phyloP scores from a whole-genome alignment of 73 alveolate species.

The Paramecium biaurelia region DNA sequence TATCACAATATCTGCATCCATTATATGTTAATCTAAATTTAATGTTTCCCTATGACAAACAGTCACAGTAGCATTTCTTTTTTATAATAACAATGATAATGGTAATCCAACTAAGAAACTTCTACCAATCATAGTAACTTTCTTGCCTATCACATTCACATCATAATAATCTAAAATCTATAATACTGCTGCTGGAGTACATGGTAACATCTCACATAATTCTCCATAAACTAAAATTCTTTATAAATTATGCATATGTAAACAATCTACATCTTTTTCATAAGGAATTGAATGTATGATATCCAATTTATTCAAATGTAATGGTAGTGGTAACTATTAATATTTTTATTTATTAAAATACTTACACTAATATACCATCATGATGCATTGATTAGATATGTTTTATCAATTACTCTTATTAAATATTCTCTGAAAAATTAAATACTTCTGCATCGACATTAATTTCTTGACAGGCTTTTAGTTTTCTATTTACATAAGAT shows the following conservation, averaged over 20 bases:
- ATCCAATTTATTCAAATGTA: constrained; percentile 64
- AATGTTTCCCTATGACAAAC: constrained; percentile 48
- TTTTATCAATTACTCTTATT: neutral
- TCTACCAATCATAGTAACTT: constrained; percentile 68
- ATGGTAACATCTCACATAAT: constrained; percentile 50
- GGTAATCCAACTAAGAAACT: constrained; percentile 81
- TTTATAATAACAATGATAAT: constrained; percentile 62
- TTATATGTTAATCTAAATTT: constrained; percentile 48
- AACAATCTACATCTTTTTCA: constrained; percentile 81
- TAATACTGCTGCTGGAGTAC: constrained; percentile 63
- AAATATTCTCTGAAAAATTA: neutral
- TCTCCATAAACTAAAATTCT: constrained; percentile 21
- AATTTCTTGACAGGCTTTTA: constrained; percentile 22
- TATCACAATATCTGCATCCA: constrained; percentile 80
- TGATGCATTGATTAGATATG: neutral
- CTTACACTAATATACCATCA: constrained; percentile 53
- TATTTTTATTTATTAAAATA: neutral
- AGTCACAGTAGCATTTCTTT: constrained; percentile 56
- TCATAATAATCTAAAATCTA: constrained; percentile 51
- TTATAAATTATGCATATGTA: constrained; percentile 15
- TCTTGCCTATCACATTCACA: constrained; percentile 44
- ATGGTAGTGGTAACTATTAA: constrained; percentile 77
- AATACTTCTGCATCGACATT: constrained; percentile 15
- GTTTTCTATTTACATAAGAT: constrained; percentile 24
- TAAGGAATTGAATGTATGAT: constrained; percentile 64